Base-by-base conservation (phyloP, 2,329 filamentous ascomycete species). In the Cordyceps pruinosa region DNA sequence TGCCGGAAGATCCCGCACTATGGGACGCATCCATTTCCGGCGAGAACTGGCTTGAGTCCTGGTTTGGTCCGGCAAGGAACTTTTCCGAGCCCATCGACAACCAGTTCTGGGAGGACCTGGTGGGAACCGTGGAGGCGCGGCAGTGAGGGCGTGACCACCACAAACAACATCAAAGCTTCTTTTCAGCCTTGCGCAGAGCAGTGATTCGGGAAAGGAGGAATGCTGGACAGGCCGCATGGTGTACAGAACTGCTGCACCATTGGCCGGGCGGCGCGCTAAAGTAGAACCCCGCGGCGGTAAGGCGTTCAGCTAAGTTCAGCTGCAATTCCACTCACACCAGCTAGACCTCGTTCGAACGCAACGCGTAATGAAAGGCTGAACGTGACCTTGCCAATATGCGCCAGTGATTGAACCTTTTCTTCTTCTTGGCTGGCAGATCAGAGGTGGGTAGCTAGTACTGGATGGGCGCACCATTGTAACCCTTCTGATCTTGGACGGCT, bases 71-170 rank as follows among this genome's bases (percentile, higher is more conserved):
- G 4, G 23, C 44, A 9, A 45, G 50, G n/a, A 49, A 32, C 44
- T 54, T 64, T 45, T 58, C 61, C 13, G 63, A 64, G 34, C 61
- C 63, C 5, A 60, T 63, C n/a, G 63, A 65, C 49, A 62, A 60
- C 37, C 60, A 61, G 32, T 59, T 64, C 30, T 62, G 61, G 63
- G 61, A 61, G 41, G 59, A 61, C 32, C 44, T 65, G 3, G 58
- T 64, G 13, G 63, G 58, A 13, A 61, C 50, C 17, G 41, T 62
- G 19, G 58, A 60, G 39, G 39, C 59, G 9, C 25, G 56, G 8
- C 39, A 58, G 35, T 47, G 26, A 42, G 37, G n/a, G n/a, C 35
- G 34, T 9, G 39, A 32, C 15, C 47, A 25, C 32, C 23, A 4
- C 15, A 46, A 19, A 19, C 28, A n/a, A 19, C 10, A 30, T 10